These are phyloP conservation scores for Schizochytrium sp. DNA, from an alignment of 108 stramenopile genomes.

Conservation along the genomic window DNA sequence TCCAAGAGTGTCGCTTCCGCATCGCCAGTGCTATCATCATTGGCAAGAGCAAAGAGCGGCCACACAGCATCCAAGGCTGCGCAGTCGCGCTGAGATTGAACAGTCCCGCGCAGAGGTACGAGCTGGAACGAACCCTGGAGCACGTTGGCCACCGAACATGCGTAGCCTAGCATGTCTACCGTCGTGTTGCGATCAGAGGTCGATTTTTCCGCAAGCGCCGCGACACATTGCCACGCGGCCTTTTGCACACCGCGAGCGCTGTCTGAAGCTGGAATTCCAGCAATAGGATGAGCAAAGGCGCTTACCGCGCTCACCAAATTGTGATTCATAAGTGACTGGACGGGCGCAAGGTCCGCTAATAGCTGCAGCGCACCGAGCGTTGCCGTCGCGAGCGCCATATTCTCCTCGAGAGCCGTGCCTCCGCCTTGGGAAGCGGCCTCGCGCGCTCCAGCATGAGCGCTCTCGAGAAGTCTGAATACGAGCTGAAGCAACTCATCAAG, in stretches of 20 bases:
- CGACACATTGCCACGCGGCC: not conserved
- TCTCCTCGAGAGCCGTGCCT: not conserved
- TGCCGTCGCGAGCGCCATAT: not conserved
- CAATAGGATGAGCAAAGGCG: not conserved
- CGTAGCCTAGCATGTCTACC: not conserved
- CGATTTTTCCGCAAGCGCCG: not conserved
- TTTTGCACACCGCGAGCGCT: not conserved
- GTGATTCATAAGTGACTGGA: not conserved
- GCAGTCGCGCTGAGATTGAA: not conserved
- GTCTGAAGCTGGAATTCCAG: not conserved
- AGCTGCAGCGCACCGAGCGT: not conserved
- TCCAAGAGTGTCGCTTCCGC: not conserved
- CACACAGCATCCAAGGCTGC: not conserved
- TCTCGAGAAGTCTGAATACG: not conserved
- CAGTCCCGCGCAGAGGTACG: not conserved
- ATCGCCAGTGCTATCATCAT: not conserved
- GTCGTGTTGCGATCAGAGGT: not conserved
- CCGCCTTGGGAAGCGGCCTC: not conserved
- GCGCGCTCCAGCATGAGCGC: not conserved
- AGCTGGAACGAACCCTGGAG: not conserved
- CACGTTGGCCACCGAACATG: not conserved
- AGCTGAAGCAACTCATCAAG: not conserved
- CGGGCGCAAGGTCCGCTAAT: not conserved
- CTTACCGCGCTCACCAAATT: not conserved
- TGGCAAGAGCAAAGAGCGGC: not conserved